Evolutionary conservation across 2,329 filamentous ascomycete genomes (phyloP).

Genomic region (Diaporthe ampelina): DNA sequence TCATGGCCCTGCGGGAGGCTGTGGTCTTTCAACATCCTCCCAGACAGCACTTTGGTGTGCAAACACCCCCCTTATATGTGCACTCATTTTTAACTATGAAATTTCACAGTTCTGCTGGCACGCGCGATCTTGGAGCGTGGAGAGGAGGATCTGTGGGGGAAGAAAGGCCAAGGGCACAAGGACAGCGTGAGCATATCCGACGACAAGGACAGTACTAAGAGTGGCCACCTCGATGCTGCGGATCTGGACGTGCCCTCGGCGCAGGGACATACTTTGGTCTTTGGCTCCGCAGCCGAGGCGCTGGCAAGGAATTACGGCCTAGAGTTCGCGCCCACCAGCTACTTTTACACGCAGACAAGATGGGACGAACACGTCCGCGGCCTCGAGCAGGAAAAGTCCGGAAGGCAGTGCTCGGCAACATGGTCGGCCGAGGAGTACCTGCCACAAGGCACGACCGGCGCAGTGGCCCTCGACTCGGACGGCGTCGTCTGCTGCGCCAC

Average conservation of each 20-base stretch:
- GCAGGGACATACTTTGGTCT: slow-evolving; percentile 78
- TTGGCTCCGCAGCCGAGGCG: slow-evolving; percentile 76
- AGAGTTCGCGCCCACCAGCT: slow-evolving; percentile 76
- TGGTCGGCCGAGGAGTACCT: slow-evolving; percentile 77
- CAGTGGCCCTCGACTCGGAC: slow-evolving; percentile 82
- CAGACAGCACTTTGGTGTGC: too few relatives aligned
- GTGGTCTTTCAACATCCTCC: background rate
- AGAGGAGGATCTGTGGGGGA: slow-evolving; percentile 68
- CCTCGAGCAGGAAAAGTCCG: slow-evolving; percentile 60
- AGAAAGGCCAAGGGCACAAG: slow-evolving; percentile 28
- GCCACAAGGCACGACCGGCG: slow-evolving; percentile 87
- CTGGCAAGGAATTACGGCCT: slow-evolving; percentile 78
- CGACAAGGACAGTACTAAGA: slow-evolving; percentile 49
- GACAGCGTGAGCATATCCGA: slow-evolving; percentile 42
- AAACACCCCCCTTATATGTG: background rate
- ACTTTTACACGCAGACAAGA: slow-evolving; percentile 82
- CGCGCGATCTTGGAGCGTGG: slow-evolving; percentile 78
- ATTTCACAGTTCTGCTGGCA: slow-evolving; percentile 70
- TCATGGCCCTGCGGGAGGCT: background rate
- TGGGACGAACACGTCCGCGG: slow-evolving; percentile 79
- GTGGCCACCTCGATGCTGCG: slow-evolving; percentile 37
- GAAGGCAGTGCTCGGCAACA: slow-evolving; percentile 54
- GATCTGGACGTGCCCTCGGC: slow-evolving; percentile 66
- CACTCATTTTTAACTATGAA: background rate
- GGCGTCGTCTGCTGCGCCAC: slow-evolving; percentile 80